Percentiles rank a stretch among this genome's conserved stretches.
Conservation (phyloP, 2,329 filamentous ascomycete genomes). For the Intubia oerlemansii region DNA sequence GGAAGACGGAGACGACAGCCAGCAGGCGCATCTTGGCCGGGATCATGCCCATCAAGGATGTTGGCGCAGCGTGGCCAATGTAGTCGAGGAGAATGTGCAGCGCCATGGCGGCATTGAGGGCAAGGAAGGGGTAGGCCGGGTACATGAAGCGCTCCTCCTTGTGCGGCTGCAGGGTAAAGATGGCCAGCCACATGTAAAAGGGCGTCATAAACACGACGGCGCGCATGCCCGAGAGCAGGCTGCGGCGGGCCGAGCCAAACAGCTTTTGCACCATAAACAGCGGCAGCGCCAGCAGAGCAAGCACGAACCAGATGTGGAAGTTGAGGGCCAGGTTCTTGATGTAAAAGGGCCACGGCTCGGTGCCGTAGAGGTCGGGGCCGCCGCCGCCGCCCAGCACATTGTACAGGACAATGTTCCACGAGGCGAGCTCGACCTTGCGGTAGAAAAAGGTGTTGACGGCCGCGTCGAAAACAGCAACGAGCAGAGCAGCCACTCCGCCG, state of each 20-base stretch:
- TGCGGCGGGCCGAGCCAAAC: slow-evolving; percentile 35
- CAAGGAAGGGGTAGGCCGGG: slow-evolving; percentile 76
- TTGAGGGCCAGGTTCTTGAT: slow-evolving; percentile 78
- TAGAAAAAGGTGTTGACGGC: slow-evolving; percentile 70
- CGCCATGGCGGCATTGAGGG: slow-evolving; percentile 69
- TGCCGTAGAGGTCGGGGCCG: slow-evolving; percentile 84
- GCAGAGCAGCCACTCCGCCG: slow-evolving; percentile 42
- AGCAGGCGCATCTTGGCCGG: slow-evolving; percentile 55
- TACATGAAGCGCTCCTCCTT: slow-evolving; percentile 99
- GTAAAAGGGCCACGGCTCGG: slow-evolving; percentile 94
- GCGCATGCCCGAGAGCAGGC: slow-evolving; percentile 49
- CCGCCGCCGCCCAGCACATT: slow-evolving; percentile 72
- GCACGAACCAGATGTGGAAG: slow-evolving; percentile 84
- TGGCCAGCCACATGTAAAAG: slow-evolving; percentile 84
- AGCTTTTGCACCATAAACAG: slow-evolving; percentile 55
- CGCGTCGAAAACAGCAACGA: slow-evolving; percentile 41
- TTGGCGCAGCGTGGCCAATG: slow-evolving; percentile 48
- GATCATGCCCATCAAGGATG: slow-evolving; percentile 46
- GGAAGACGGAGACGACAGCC: slow-evolving; percentile 20
- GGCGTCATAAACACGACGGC: slow-evolving; percentile 61
- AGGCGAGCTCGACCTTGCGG: slow-evolving; percentile 51
- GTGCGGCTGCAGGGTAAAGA: slow-evolving; percentile 84
- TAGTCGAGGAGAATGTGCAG: slow-evolving; percentile 61
- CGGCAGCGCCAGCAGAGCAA: slow-evolving; percentile 56
- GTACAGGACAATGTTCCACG: slow-evolving; percentile 88